A percentile compares a stretch with the other conserved stretches of the same genome.
Evolutionary conservation across 2,329 filamentous ascomycete species (phyloP).

Genomic region (Fusarium sp.): DNA sequence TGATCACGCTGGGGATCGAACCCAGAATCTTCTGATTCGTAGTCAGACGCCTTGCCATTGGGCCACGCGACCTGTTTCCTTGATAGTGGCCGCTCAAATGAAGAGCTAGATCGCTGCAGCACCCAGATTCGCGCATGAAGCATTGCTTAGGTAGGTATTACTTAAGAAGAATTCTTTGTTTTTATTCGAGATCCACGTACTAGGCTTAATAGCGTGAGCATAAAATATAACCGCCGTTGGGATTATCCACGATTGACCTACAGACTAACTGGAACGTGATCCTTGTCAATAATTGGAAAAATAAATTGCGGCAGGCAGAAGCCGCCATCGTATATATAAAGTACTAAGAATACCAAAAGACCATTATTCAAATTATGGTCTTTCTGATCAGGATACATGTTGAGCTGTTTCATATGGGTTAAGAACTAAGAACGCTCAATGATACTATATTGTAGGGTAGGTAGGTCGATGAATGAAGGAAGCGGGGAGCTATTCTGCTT

Average conservation of each 20-base stretch:
- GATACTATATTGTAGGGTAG: too few relatives aligned
- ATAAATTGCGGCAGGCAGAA: rapidly evolving
- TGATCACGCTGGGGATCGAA: slow-evolving; percentile 33
- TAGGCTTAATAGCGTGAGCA: rapidly evolving
- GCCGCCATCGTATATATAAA: rapidly evolving
- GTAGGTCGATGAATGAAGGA: too few relatives aligned
- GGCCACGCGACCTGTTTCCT: slow-evolving; percentile 17
- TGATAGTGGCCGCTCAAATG: neutral
- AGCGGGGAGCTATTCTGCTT: too few relatives aligned
- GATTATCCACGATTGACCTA: too few relatives aligned
- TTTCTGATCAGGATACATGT: too few relatives aligned
- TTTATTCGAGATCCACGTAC: rapidly evolving
- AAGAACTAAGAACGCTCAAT: too few relatives aligned
- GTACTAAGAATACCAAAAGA: neutral
- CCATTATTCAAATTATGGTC: neutral
- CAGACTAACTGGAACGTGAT: rapidly evolving
- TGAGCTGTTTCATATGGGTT: too few relatives aligned
- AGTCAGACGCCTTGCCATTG: slow-evolving; percentile 34
- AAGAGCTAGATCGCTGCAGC: neutral
- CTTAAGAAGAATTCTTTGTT: too few relatives aligned
- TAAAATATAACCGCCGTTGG: rapidly evolving
- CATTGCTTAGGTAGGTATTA: too few relatives aligned
- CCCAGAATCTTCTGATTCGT: slow-evolving; percentile 35
- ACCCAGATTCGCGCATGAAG: rapidly evolving
- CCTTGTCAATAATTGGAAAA: rapidly evolving